Conservation (phyloP, 2,329 filamentous ascomycete genomes). For the Bipolaris oryzae region DNA sequence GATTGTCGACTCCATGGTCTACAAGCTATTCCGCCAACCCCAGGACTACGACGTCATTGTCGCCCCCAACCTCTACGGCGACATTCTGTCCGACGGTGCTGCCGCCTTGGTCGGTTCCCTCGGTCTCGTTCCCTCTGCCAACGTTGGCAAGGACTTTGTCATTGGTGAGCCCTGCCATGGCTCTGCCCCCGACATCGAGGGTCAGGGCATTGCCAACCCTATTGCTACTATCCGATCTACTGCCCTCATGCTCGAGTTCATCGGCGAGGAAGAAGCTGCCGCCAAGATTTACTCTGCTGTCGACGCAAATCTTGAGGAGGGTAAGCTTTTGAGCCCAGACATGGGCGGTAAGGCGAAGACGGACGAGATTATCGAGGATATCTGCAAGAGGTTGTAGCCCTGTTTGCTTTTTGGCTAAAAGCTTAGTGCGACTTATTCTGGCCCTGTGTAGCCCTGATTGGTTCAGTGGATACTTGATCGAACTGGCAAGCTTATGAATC, state of each 20-base stretch:
- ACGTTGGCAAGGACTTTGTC: constrained; percentile 91
- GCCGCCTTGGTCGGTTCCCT: constrained; percentile 91
- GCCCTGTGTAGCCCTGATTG: not conserved
- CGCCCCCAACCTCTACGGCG: constrained; percentile 95
- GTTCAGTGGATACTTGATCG: not conserved
- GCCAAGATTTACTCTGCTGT: constrained; percentile 90
- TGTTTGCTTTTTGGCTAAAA: not conserved
- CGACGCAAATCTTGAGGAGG: constrained; percentile 86
- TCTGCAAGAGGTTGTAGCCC: constrained; percentile 76
- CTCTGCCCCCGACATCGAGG: constrained; percentile 93
- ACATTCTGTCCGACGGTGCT: constrained; percentile 94
- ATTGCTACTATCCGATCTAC: constrained; percentile 92
- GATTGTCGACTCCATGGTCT: constrained; percentile 99
- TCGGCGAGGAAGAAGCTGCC: constrained; percentile 84
- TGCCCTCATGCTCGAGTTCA: constrained; percentile 94
- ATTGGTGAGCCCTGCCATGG: constrained; percentile 99
- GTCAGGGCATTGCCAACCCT: constrained; percentile 90
- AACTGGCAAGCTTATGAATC: too few species aligned
- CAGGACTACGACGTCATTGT: constrained; percentile 97
- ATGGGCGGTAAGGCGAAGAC: constrained; percentile 87
- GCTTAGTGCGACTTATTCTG: not conserved
- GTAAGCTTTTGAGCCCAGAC: constrained; percentile 82
- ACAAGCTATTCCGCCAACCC: constrained; percentile 98
- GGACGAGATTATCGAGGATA: constrained; percentile 83
- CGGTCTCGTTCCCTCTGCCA: constrained; percentile 91